Evolutionary conservation across 2,329 filamentous ascomycete genomes (phyloP).

Genomic region (Colletotrichum costaricense): DNA sequence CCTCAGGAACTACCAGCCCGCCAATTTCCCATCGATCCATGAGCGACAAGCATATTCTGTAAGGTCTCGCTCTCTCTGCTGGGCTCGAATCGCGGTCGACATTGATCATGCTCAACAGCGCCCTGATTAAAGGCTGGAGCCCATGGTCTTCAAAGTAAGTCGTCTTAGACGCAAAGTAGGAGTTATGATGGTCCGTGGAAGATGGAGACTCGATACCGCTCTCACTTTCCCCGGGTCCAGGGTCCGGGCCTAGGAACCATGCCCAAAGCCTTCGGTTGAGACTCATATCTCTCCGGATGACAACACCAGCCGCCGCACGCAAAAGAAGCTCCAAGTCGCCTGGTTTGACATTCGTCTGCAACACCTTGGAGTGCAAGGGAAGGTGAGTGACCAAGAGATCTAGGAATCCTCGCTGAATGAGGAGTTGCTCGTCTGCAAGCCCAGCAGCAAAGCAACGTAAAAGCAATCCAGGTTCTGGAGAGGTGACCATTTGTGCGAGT

Average conservation of each 20-base stretch:
- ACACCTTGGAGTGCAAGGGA: constrained; percentile 82
- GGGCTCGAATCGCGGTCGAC: constrained; percentile 61
- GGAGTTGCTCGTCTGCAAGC: constrained; percentile 84
- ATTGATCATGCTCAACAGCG: constrained; percentile 82
- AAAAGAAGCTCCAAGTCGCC: constrained; percentile 86
- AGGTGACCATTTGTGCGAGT: constrained; percentile 76
- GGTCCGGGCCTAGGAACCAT: constrained; percentile 90
- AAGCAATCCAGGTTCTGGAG: constrained; percentile 90
- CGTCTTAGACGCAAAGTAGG: constrained; percentile 68
- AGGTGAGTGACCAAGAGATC: constrained; percentile 92
- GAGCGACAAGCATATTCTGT: constrained; percentile 90
- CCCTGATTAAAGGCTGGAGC: constrained; percentile 77
- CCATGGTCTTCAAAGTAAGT: constrained; percentile 89
- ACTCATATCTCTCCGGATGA: constrained; percentile 94
- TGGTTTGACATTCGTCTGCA: constrained; percentile 79
- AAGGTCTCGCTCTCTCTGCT: constrained; percentile 82
- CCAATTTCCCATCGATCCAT: constrained; percentile 99
- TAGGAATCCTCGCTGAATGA: constrained; percentile 94
- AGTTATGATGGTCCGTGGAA: constrained; percentile 55
- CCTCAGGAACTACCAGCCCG: constrained; percentile 84
- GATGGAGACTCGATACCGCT: constrained; percentile 57
- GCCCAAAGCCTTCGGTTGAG: constrained; percentile 94
- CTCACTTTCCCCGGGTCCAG: constrained; percentile 60
- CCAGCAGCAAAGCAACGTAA: constrained; percentile 93
- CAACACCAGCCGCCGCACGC: constrained; percentile 85